Evolutionary conservation across 306 rosid species (phyloP), one percentile per base, ranked within the genome.

Genomic region (Macrotyloma uniflorum): DNA sequence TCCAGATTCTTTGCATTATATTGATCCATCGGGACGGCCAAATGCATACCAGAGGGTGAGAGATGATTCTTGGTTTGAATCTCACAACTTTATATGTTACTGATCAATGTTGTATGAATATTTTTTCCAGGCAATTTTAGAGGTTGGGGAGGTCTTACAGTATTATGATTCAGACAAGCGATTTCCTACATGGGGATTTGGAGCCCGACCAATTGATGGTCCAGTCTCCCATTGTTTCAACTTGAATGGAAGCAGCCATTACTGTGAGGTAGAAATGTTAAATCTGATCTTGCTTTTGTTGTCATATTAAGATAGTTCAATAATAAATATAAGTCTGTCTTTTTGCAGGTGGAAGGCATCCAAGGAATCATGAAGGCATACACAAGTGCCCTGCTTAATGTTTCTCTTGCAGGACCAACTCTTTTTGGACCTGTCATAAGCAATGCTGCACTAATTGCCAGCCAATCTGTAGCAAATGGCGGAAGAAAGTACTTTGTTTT

Each of bases 121-220:
- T 36, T 18, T 68, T 81, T 72, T 62, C 72, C 88, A 96, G 99
- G 99, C 99, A 78, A 90, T 96, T 80, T 23, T 88, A 53, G 99
- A 96, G 81, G 98, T 93, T 64, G 94, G 93, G 54, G 99, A 93
- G 83, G 97, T 96, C 80, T 72, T 96, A 74, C 97, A 96, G 82
- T 93, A 93, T 85, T 93, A 96, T 85, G 98, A 96, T 82, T 65
- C 97, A 47, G 96, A 93, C 85, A 96, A 89, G 74, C 93, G 92
- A 83, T 93, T 91, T 86, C 99, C 98, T 57, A 95, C 99, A 0
- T 96, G 99, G 99, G 99, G 99, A 74, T 96, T 96, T 86, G 99
- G 99, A 76, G 99, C 99, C 45, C 93, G 99, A 26, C 99, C 99
- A 59, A 96, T 96, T 80, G 99, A 96, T 35, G 99, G 98, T 72